Percentiles rank a stretch among this genome's conserved stretches.
Conservation (phyloP, 768 basidiomycete genomes). For the Leccinum fibrillosum region DNA sequence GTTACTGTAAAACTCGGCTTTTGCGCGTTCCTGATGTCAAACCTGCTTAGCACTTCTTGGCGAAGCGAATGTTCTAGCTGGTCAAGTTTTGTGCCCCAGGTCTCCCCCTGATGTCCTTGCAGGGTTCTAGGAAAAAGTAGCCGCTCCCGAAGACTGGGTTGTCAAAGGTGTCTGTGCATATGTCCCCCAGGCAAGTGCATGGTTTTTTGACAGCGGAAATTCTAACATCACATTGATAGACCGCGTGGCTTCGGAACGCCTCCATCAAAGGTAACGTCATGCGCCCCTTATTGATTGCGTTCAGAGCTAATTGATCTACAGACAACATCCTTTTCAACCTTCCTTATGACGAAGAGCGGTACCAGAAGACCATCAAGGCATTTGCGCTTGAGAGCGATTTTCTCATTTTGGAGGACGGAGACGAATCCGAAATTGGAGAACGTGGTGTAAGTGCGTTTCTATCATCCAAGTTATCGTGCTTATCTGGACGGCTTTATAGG, state of each 20-base stretch:
- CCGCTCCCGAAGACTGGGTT: conserved; percentile 66
- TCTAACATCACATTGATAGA: conserved; percentile 25
- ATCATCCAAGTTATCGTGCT: not conserved
- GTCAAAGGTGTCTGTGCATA: conserved; percentile 79
- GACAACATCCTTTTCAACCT: conserved; percentile 80
- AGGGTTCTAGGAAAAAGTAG: conserved; percentile 42
- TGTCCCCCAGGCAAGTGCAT: conserved; percentile 63
- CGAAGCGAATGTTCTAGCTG: conserved; percentile 52
- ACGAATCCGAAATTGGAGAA: conserved; percentile 85
- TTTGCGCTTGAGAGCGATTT: conserved; percentile 73
- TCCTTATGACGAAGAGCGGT: conserved; percentile 70
- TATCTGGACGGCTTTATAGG: conserved; percentile 15
- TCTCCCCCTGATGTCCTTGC: conserved; percentile 81
- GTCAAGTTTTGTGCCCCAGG: conserved; percentile 78
- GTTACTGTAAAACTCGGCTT: not conserved
- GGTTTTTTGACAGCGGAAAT: conserved; percentile 1
- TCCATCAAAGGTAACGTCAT: conserved; percentile 36
- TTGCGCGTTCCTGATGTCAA: conserved; percentile 9
- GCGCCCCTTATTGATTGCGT: conserved; percentile 31
- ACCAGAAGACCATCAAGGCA: conserved; percentile 73
- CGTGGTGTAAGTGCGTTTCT: conserved; percentile 52
- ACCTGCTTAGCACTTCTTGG: conserved; percentile 64
- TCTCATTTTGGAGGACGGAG: conserved; percentile 82
- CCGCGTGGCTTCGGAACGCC: conserved; percentile 72
- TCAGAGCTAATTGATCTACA: conserved; percentile 27